These are phyloP conservation scores for Halocafeteria seosinensis DNA, from an alignment of 108 stramenopile genomes.

Conservation along the genomic window DNA sequence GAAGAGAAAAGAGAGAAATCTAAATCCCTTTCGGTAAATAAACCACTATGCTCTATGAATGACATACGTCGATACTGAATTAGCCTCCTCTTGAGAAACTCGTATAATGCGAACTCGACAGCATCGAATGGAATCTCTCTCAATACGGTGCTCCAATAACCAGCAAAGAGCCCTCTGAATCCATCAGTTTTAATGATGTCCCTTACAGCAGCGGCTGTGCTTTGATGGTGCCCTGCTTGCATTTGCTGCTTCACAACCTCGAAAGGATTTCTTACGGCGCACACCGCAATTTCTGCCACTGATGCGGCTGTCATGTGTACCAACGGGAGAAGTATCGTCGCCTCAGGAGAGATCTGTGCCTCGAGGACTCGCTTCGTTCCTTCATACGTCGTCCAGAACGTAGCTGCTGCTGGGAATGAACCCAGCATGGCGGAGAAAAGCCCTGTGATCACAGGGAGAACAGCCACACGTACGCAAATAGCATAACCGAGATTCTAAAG, in stretches of 20 bases:
- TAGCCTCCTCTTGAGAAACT: constrained; percentile 37
- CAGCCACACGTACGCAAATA: no score
- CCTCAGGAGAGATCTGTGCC: neutral
- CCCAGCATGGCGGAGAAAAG: neutral
- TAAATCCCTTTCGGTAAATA: constrained; percentile 15
- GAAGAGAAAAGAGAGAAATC: no score
- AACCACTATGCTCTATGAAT: no score
- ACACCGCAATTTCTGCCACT: constrained; percentile 72
- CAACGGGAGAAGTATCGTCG: neutral
- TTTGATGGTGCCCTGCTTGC: constrained; percentile 44
- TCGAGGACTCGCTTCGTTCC: neutral
- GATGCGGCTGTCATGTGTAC: constrained; percentile 68
- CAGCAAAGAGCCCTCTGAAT: constrained; percentile 30
- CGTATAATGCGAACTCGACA: constrained; percentile 45
- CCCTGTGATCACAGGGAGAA: neutral
- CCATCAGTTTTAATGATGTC: constrained; percentile 23
- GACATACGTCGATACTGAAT: no score
- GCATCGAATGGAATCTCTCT: constrained; percentile 45
- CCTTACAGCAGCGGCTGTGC: constrained; percentile 13
- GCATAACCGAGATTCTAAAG: no score
- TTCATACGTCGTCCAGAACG: neutral
- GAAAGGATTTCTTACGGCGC: constrained; percentile 86
- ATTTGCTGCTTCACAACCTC: constrained; percentile 91
- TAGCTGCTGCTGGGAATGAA: neutral
- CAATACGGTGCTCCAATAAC: constrained; percentile 35